Evolutionary conservation across 331 rosid genomes (phyloP).

Genomic region (Dryas integrifolia): DNA sequence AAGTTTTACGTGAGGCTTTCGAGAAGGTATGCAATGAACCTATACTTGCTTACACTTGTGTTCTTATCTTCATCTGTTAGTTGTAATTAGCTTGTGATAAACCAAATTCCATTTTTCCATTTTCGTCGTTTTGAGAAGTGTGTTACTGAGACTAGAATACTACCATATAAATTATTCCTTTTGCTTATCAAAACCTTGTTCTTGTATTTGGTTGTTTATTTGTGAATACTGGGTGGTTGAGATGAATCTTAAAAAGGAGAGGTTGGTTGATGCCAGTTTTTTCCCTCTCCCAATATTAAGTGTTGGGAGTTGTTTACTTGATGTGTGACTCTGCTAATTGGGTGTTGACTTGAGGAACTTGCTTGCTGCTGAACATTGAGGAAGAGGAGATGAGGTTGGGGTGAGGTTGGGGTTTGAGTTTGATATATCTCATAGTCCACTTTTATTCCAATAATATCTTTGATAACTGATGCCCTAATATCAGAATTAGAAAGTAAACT

Average conservation of each 20-base stretch:
- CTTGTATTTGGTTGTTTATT: background rate
- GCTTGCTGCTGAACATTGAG: background rate
- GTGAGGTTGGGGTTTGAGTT: background rate
- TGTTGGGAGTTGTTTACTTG: background rate
- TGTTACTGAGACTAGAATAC: background rate
- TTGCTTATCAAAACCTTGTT: background rate
- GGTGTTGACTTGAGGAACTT: background rate
- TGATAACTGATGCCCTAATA: too few relatives aligned
- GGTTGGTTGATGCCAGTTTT: background rate
- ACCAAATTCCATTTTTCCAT: background rate
- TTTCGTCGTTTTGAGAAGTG: background rate
- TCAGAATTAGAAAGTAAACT: background rate
- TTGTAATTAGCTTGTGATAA: background rate
- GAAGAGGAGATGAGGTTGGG: background rate
- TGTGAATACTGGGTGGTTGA: background rate
- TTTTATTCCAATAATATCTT: background rate
- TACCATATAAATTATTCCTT: background rate
- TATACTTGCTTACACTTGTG: background rate
- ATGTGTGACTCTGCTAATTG: background rate
- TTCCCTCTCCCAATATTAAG: background rate
- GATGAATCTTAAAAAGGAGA: background rate
- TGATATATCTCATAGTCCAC: background rate
- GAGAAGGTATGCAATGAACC: constrained; percentile 58
- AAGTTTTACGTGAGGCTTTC: constrained; percentile 61
- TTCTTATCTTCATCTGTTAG: background rate